phyloP scores from a whole-genome alignment of 1,139 yeast species.

The Protomyces gravidus region DNA sequence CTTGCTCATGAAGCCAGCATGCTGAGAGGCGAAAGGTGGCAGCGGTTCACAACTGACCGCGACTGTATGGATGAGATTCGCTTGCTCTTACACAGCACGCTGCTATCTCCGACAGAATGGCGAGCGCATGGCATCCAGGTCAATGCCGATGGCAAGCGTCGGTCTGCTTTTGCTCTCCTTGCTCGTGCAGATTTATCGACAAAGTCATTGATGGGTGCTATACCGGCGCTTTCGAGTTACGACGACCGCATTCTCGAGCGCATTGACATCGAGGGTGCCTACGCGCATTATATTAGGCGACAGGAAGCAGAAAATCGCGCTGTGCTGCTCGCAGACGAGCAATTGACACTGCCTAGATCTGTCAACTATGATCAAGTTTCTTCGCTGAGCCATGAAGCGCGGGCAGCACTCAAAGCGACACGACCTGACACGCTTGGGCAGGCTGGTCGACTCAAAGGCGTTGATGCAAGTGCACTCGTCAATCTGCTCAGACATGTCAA shows the following conservation, averaged over 20 bases:
- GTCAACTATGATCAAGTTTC: constrained; percentile 55
- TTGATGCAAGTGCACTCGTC: constrained; percentile 62
- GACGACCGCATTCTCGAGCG: constrained; percentile 45
- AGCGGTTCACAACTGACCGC: constrained; percentile 48
- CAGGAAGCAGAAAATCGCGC: constrained; percentile 70
- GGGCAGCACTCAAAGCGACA: constrained; percentile 61
- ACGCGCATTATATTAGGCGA: constrained; percentile 71
- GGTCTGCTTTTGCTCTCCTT: constrained; percentile 55
- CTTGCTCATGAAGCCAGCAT: constrained; percentile 65
- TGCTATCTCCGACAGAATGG: constrained; percentile 63
- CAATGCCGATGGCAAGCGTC: constrained; percentile 39
- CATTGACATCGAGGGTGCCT: constrained; percentile 72
- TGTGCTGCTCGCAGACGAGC: constrained; percentile 73
- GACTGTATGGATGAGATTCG: constrained; percentile 48
- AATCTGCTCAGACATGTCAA: constrained; percentile 20
- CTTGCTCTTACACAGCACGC: constrained; percentile 47
- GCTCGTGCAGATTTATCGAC: constrained; percentile 45
- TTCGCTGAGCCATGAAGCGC: constrained; percentile 68
- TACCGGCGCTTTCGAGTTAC: constrained; percentile 9
- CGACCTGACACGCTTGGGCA: constrained; percentile 92
- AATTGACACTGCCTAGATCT: constrained; percentile 56
- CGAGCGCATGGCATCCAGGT: constrained; percentile 42
- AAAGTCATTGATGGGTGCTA: constrained; percentile 34
- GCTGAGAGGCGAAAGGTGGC: constrained; percentile 59
- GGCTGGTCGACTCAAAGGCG: constrained; percentile 89